These are phyloP conservation scores for Scheffersomyces parashehatae DNA, from an alignment of 1,139 yeast genomes.

Conservation along the genomic window DNA sequence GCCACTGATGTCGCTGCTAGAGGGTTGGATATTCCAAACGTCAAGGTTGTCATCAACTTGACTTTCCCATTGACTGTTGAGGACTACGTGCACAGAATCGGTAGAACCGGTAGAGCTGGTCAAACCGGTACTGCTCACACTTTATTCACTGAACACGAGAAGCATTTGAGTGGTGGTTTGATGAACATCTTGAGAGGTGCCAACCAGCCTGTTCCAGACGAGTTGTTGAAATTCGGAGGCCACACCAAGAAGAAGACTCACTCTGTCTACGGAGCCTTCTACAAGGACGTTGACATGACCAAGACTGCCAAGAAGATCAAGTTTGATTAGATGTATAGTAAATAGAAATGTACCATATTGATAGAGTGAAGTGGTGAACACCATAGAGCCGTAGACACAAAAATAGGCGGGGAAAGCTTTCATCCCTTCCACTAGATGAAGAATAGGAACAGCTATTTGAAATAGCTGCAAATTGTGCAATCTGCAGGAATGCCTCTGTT, in stretches of 20 bases:
- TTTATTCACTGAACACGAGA: slow-evolving; percentile 93
- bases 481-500: no score
- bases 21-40: slow-evolving; percentile 97
- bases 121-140: slow-evolving; percentile 94
- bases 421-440: not conserved
- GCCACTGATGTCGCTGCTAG: slow-evolving; percentile 99
- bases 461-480: no score
- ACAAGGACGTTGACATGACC: slow-evolving; percentile 83
- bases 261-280: slow-evolving; percentile 95
- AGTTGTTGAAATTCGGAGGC: slow-evolving; percentile 89
- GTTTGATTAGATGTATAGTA: slow-evolving; percentile 46
- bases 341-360: no score
- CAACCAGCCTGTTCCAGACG: slow-evolving; percentile 96
- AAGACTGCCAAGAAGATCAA: slow-evolving; percentile 92
- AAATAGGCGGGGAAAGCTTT: not conserved
- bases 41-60: slow-evolving; percentile 90
- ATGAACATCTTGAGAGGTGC: slow-evolving; percentile 93
- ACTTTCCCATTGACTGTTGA: slow-evolving; percentile 98
- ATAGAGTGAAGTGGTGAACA: not conserved
- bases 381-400: not conserved
- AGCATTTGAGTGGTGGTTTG: slow-evolving; percentile 93
- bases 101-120: slow-evolving; percentile 99
- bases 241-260: slow-evolving; percentile 98
- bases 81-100: slow-evolving; percentile 97
- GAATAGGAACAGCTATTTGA: no score